Evolutionary conservation across 768 basidiomycete genomes (phyloP), one percentile per base, ranked within the genome.

Genomic region (Leccinum pellstonianum): DNA sequence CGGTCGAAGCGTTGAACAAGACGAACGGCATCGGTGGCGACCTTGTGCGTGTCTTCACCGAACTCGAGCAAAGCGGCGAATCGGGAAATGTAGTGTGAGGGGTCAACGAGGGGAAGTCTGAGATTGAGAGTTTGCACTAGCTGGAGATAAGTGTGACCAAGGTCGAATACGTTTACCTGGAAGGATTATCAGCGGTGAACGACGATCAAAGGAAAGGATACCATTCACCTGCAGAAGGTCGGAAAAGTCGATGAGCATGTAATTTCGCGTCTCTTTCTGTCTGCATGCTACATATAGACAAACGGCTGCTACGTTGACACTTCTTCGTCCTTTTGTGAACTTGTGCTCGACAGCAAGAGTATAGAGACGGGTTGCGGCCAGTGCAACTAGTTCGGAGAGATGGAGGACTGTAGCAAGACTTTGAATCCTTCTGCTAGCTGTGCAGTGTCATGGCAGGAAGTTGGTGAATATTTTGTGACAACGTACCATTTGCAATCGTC

Each of bases 161-260:
- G 89, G 68, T 95, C 93, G 67, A 96, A 98, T 12, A 99, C 97
- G 69, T 98, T 98, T 61, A 98, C 92, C 94, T 96, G 17, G 19
- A 52, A 48, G 35, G 51, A 52, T 17, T 27, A 29, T 65, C 37
- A 61, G 48, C 8, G 50, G 25, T 23, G 9, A 12, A 48, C 5
- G 7, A 29, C 1, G 43, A n/a, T 8, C 48, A 52, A 35, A 25
- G 47, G 19, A 21, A 1, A 15, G 43, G 29, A 61, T 35, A 19
- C 1, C 4, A 64, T 72, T 62, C 64, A 90, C 95, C 79, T 93
- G 90, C 4, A 99, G 83, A 43, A 95, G 79, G 70, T 98, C 96
- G n/a, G 93, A 93, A 68, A 99, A 98, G 76, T 99, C 97, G 62
- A 99, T 98, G 25, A 99, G 85, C 97, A 98, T 98, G 73, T 95